phyloP scores from a whole-genome alignment of 352 stramenopile species.

The Globisporangium spiculum region DNA sequence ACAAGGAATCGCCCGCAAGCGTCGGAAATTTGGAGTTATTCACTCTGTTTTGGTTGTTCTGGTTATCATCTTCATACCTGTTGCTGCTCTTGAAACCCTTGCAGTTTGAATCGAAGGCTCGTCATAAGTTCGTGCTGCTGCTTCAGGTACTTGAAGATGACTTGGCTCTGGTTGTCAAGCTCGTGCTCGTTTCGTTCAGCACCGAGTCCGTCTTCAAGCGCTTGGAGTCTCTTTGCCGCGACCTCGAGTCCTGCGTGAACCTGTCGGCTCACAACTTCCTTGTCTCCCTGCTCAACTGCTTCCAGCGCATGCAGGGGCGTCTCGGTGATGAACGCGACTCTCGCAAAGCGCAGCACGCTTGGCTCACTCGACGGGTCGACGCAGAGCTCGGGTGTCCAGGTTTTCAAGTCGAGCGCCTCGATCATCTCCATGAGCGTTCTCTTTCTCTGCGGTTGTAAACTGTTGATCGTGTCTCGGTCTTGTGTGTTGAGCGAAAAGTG shows the following conservation, averaged over 20 bases:
- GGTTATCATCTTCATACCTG: no score
- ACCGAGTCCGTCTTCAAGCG: slow-evolving; percentile 6
- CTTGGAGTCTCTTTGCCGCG: slow-evolving; percentile 6
- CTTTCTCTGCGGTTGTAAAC: slow-evolving; percentile 12
- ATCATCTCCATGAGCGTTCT: slow-evolving; percentile 23
- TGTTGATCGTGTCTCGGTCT: slow-evolving; percentile 8
- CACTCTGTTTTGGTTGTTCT: neutral
- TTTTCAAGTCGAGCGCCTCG: slow-evolving; percentile 24
- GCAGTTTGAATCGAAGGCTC: neutral
- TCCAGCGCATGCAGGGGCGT: slow-evolving; percentile 19
- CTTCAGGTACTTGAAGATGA: slow-evolving; percentile 22
- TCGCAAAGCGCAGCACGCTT: slow-evolving; percentile 21
- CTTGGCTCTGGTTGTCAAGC: slow-evolving; percentile 13
- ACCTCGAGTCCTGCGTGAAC: neutral
- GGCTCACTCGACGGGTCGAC: slow-evolving; percentile 13
- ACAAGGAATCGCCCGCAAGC: slow-evolving; percentile 11
- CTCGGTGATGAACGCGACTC: slow-evolving; percentile 25
- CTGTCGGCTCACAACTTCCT: neutral
- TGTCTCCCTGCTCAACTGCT: neutral
- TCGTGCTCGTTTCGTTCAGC: neutral
- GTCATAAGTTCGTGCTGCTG: slow-evolving; percentile 25
- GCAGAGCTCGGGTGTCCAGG: slow-evolving; percentile 41
- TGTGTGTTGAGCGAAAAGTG: slow-evolving; percentile 43
- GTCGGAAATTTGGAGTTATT: slow-evolving; percentile 13
- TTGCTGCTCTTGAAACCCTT: neutral